phyloP scores from a whole-genome alignment of 1,284 basidiomycete species.

The Cutaneotrichosporon spelunceum region DNA sequence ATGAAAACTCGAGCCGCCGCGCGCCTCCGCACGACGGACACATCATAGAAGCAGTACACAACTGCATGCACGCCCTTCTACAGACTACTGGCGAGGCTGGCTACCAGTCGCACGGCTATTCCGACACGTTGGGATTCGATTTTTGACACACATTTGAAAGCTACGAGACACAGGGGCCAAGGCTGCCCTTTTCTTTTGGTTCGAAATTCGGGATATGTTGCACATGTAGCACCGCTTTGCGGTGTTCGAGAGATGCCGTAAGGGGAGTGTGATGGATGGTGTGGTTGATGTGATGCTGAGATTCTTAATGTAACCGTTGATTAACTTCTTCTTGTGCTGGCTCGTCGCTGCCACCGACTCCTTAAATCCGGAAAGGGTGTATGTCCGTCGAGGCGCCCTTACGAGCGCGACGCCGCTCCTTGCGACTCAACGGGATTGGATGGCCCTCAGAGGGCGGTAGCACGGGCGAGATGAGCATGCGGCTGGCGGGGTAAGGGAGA shows the following conservation, averaged over 20 bases:
- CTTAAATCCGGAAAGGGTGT: conserved; percentile 22
- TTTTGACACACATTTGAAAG: conserved; percentile 5
- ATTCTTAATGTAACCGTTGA: not conserved
- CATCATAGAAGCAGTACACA: conserved; percentile 8
- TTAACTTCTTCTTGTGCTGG: conserved; percentile 4
- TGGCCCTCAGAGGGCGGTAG: conserved; percentile 19
- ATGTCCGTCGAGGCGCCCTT: conserved; percentile 15
- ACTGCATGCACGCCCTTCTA: conserved; percentile 4
- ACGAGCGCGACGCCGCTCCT: conserved; percentile 19
- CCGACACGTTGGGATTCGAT: not conserved
- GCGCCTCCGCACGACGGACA: not conserved
- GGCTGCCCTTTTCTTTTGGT: conserved; percentile 2
- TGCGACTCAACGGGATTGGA: conserved; percentile 17
- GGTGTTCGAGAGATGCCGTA: not conserved
- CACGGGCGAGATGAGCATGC: conserved; percentile 26
- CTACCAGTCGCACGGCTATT: not conserved
- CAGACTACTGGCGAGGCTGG: conserved; percentile 1
- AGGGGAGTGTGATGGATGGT: conserved; percentile 2
- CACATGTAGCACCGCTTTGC: not conserved
- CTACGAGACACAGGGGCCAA: conserved; percentile 8
- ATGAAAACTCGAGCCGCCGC: not conserved
- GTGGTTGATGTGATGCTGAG: conserved; percentile 5
- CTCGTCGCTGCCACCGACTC: not conserved
- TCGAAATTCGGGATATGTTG: conserved; percentile 1
- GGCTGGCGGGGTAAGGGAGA: conserved; percentile 18